Conservation (phyloP, 306 rosid genomes). For the Oemleria cerasiformis region DNA sequence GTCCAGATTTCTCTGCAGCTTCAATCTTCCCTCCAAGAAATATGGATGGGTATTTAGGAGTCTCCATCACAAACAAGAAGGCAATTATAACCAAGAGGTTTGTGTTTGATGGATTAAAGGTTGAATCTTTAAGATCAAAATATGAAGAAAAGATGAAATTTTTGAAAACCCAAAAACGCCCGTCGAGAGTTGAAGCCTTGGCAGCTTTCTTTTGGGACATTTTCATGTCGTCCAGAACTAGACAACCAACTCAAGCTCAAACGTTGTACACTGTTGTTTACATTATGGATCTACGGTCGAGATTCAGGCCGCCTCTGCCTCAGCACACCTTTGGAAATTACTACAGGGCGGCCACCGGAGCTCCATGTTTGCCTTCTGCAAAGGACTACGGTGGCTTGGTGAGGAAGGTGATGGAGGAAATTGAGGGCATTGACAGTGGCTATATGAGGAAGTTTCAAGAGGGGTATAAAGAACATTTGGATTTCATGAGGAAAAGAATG, state of each 20-base stretch:
- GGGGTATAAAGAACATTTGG: conserved; percentile 3
- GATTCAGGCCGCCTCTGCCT: conserved; percentile 6
- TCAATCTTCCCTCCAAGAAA: conserved; percentile 47
- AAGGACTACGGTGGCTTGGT: conserved; percentile 10
- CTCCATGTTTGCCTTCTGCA: conserved; percentile 3
- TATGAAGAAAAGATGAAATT: not conserved
- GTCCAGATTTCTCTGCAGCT: conserved; percentile 39
- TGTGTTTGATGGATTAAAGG: not conserved
- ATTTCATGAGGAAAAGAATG: conserved; percentile 14
- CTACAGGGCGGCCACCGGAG: conserved; percentile 6
- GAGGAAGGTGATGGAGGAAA: conserved; percentile 15
- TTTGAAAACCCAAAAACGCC: too few species aligned
- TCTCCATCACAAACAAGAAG: not conserved
- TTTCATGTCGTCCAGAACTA: not conserved
- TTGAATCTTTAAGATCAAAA: not conserved
- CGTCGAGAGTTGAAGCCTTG: not conserved
- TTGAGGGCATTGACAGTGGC: not conserved
- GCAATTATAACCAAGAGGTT: not conserved
- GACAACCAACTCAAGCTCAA: not conserved
- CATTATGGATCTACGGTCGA: conserved; percentile 11
- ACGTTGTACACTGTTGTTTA: not conserved
- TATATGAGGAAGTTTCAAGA: not conserved
- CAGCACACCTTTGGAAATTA: conserved; percentile 13
- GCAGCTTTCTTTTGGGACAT: not conserved
- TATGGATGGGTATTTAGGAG: not conserved